These are phyloP conservation scores for Prinsepia uniflora DNA, from an alignment of 306 rosid species.

Conservation along the genomic window DNA sequence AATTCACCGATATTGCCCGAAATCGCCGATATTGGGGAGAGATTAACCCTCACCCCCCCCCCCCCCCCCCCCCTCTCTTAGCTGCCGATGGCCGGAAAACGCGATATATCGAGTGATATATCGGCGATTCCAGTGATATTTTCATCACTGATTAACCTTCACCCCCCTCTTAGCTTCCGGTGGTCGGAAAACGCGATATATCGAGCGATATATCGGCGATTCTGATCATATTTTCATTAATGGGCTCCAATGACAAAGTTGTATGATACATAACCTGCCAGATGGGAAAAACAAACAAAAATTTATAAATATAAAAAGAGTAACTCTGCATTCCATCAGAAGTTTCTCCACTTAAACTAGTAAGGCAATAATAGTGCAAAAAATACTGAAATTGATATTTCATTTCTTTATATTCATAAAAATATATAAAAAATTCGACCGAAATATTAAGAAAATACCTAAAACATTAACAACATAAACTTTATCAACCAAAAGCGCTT, in stretches of 20 bases:
- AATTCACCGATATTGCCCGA: too few species aligned
- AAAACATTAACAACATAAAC: constrained; percentile 72
- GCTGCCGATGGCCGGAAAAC: too few species aligned
- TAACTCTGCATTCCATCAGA: not conserved
- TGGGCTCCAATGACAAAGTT: constrained; percentile 92
- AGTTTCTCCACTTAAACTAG: not conserved
- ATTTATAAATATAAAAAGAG: not conserved
- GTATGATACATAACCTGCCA: constrained; percentile 73
- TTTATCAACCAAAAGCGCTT: constrained; percentile 65
- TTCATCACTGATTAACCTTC: too few species aligned
- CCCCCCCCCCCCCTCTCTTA: too few species aligned
- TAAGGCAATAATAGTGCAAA: constrained; percentile 3
- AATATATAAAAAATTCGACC: constrained; percentile 3
- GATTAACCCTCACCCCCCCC: too few species aligned
- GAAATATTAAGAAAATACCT: constrained; percentile 46
- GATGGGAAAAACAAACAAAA: not conserved
- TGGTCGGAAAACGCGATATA: too few species aligned
- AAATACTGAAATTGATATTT: not conserved
- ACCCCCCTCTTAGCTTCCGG: too few species aligned
- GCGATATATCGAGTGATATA: too few species aligned
- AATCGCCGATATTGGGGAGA: too few species aligned
- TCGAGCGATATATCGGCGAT: too few species aligned
- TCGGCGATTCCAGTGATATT: too few species aligned
- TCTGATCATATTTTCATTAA: too few species aligned
- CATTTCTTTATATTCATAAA: not conserved